Conservation (phyloP, 257 asterid species). For the Sherardia arvensis region DNA sequence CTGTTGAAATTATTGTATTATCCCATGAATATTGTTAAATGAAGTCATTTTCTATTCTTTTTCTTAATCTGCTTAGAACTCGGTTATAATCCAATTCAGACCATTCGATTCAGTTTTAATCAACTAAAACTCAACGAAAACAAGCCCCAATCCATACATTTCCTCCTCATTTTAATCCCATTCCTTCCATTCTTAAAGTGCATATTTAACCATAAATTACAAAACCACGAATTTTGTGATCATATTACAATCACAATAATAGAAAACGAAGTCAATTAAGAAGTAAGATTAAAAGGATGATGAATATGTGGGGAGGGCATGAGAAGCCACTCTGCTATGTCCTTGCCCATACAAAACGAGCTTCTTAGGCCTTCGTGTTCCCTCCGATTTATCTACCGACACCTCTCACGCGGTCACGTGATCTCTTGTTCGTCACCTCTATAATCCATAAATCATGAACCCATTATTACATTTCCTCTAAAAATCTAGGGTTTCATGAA, state of each 20-base stretch:
- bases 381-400: slow-evolving; percentile 20
- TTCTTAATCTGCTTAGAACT: no score
- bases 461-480: neutral
- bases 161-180: no score
- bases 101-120: no score
- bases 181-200: no score
- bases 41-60: no score
- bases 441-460: neutral
- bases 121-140: no score
- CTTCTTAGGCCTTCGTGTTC: neutral
- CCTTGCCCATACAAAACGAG: slow-evolving; percentile 9
- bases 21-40: no score
- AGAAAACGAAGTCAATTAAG: neutral
- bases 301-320: slow-evolving; percentile 12
- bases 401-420: slow-evolving; percentile 28
- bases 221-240: no score
- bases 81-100: no score
- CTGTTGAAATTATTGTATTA: no score
- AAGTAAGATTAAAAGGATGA: slow-evolving; percentile 5
- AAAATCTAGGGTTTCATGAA: neutral
- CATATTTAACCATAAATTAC: neutral
- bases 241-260: no score
- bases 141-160: no score
- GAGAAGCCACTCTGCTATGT: slow-evolving; percentile 17
- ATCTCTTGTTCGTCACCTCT: slow-evolving; percentile 4